A percentile compares a stretch with the other conserved stretches of the same genome.
Evolutionary conservation across 2,329 filamentous ascomycete species (phyloP).

Genomic region (Cladosporium sp.): DNA sequence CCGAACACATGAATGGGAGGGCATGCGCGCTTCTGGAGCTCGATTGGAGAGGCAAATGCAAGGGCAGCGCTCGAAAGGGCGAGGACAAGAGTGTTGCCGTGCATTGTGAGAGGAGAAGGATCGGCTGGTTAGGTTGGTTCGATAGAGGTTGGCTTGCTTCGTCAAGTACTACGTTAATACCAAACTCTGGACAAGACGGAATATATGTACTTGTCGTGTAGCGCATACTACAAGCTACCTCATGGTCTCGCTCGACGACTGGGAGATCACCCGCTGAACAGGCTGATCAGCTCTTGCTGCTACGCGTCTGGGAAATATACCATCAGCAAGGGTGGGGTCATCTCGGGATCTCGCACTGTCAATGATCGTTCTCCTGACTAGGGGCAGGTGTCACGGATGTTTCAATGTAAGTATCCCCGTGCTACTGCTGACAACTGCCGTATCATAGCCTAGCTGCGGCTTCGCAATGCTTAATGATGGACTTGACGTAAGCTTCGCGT

Average conservation of each 20-base stretch:
- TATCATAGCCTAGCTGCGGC: not conserved
- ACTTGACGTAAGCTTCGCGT: not conserved
- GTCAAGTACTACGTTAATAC: not conserved
- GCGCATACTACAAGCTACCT: not conserved
- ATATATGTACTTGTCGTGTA: not conserved
- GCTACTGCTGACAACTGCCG: not conserved
- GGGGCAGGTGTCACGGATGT: not conserved
- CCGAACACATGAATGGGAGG: slow-evolving; percentile 48
- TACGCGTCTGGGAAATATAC: not conserved
- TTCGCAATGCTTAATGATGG: not conserved
- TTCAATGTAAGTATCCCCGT: not conserved
- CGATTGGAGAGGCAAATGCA: slow-evolving; percentile 41
- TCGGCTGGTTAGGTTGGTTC: not conserved
- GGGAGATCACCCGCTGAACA: not conserved
- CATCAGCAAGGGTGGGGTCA: not conserved
- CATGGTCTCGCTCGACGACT: not conserved
- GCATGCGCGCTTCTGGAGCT: slow-evolving; percentile 36
- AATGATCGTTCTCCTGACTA: not conserved
- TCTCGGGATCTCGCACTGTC: not conserved
- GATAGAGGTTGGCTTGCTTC: not conserved
- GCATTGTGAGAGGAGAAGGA: not conserved
- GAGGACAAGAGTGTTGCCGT: not conserved
- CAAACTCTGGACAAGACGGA: not conserved
- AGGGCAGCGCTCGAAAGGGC: slow-evolving; percentile 27
- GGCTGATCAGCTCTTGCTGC: not conserved